Evolutionary conservation across 2,329 filamentous ascomycete species (phyloP), one percentile per base, ranked within the genome.

Genomic region (Fusarium lateritium): DNA sequence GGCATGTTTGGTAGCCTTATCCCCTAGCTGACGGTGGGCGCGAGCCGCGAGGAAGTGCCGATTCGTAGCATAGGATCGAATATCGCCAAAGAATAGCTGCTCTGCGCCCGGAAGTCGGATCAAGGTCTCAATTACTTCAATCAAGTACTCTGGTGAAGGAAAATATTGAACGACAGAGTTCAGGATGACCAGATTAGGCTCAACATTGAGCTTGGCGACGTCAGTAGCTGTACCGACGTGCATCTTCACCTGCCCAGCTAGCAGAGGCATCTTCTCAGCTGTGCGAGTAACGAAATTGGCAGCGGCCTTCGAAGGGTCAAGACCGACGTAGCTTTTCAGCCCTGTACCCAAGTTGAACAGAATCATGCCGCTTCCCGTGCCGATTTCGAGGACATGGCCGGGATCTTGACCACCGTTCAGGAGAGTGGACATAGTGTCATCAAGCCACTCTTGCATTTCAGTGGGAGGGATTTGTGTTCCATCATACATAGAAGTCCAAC

Each of bases 321-420:
- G 54, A 1, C 76, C 77, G 10, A 74, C 22, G 17, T 78, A 78
- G 17, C 51, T 72, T 4, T 68, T 17, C 21, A 78, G 9, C 0
- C 63, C 67, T 0, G 56, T 3, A 1, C 19, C 47, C 17, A 78
- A 45, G 21, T 76, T 78, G 60, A 79, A 78, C 1, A 79, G 58
- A 9, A 78, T 73, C 76, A 77, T 79, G 1, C 77, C 77, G 1
- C 70, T 58, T 3, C 76, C 77, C 2, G 76, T 73, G 2, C 77
- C 77, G 1, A 79, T 56, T 44, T 78, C 77, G 1, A 78, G 64
- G 1, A 78, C 70, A n/a, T 69, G 43, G 2, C 60, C 58, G 7
- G 15, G 14, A 2, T 6, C 28, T 26, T 36, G 10, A 61, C 67
- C 24, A 7, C 73, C 64, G 13, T 45, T 61, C 2, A 77, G 65